A percentile compares a stretch with the other conserved stretches of the same genome.
Evolutionary conservation across 345 rosid species (phyloP).

Genomic region (Passiflora organensis): DNA sequence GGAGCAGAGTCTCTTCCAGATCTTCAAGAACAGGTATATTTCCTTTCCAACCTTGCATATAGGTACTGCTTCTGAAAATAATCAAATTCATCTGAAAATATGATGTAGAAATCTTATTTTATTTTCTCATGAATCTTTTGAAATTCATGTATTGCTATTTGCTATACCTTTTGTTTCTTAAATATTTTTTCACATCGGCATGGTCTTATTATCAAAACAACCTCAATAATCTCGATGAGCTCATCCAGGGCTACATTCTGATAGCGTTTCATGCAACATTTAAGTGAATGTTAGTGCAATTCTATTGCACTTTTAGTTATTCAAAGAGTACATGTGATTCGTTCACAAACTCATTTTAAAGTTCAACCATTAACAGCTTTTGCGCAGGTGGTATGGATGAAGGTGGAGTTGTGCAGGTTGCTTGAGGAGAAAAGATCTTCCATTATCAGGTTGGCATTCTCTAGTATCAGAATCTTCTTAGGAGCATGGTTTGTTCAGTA

Average conservation of each 20-base stretch:
- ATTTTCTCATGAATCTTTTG: too few species aligned
- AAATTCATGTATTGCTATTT: too few species aligned
- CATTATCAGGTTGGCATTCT: constrained; percentile 55
- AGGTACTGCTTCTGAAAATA: constrained; percentile 8
- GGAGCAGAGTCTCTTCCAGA: constrained; percentile 60
- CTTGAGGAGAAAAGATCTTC: constrained; percentile 89
- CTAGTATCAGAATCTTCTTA: constrained; percentile 1
- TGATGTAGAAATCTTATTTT: too few species aligned
- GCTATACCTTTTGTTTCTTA: too few species aligned
- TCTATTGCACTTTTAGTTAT: constrained; percentile 7
- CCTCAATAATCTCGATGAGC: too few species aligned
- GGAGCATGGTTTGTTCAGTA: constrained; percentile 1
- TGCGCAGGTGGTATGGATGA: constrained; percentile 83
- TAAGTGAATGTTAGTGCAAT: constrained; percentile 10
- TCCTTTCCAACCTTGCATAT: constrained; percentile 8
- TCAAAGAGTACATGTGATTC: constrained; percentile 6
- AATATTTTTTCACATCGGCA: too few species aligned
- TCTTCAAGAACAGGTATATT: constrained; percentile 80
- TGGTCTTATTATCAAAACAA: too few species aligned
- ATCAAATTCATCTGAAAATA: not conserved
- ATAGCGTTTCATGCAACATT: not conserved
- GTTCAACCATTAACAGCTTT: constrained; percentile 46
- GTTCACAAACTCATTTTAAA: constrained; percentile 35
- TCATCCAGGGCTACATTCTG: too few species aligned
- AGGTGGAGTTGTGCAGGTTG: constrained; percentile 79